Percentiles rank a stretch among this genome's conserved stretches.
These are phyloP conservation scores for Trametes cubensis DNA, from an alignment of 768 basidiomycete genomes.

Conservation along the genomic window DNA sequence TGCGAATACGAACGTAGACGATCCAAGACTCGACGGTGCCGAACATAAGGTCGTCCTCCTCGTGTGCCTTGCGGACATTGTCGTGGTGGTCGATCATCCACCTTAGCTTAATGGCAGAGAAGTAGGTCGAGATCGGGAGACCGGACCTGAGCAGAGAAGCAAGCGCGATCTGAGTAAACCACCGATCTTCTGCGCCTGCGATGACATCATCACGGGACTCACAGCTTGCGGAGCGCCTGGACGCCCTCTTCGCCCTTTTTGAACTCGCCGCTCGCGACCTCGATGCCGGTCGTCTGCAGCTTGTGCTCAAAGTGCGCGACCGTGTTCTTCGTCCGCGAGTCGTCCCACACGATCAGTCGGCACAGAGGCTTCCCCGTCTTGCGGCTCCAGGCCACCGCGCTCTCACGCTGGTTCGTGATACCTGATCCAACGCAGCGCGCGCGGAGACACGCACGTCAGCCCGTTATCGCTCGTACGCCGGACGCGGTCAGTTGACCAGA, in stretches of 20 bases:
- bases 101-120: conserved; percentile 92
- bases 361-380: conserved; percentile 87
- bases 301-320: conserved; percentile 81
- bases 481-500: conserved; percentile 15
- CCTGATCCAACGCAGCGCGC: conserved; percentile 45
- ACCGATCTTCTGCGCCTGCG: conserved; percentile 7
- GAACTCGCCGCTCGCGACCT: conserved; percentile 64
- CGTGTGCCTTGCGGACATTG: conserved; percentile 76
- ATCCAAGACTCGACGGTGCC: conserved; percentile 99
- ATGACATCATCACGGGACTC: conserved; percentile 35
- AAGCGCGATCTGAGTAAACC: conserved; percentile 14
- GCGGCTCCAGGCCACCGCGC: conserved; percentile 90
- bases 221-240: conserved; percentile 69
- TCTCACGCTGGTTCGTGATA: conserved; percentile 98
- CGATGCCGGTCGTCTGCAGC: conserved; percentile 72
- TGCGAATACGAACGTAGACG: conserved; percentile 63
- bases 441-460: conserved; percentile 27
- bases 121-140: conserved; percentile 95
- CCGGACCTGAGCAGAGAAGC: conserved; percentile 63
- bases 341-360: conserved; percentile 94
- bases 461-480: neutral
- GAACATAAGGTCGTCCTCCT: conserved; percentile 79
- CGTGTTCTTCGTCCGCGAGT: conserved; percentile 85
- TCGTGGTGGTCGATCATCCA: conserved; percentile 94
- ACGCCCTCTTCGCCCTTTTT: conserved; percentile 73